phyloP scores from a whole-genome alignment of 345 rosid species.

The Boechera retrofracta region DNA sequence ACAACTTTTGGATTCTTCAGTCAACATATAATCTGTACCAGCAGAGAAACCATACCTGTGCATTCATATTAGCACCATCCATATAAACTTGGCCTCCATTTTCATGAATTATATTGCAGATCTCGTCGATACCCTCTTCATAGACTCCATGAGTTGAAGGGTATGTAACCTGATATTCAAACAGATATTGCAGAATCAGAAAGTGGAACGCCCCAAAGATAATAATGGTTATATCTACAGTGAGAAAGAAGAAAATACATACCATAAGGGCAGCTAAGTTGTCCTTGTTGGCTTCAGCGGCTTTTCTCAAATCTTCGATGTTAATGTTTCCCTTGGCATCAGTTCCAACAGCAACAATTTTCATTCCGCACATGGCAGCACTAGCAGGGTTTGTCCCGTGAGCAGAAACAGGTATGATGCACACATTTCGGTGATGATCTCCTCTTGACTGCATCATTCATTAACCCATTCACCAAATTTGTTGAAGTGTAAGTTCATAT shows the following conservation, averaged over 20 bases:
- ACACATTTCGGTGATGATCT: conserved; percentile 91
- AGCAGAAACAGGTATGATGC: conserved; percentile 98
- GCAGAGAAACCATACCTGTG: conserved; percentile 61
- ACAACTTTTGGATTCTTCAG: conserved; percentile 51
- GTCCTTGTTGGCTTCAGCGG: conserved; percentile 86
- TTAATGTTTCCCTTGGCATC: conserved; percentile 97
- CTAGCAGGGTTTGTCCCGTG: conserved; percentile 99
- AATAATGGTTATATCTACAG: background rate
- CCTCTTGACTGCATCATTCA: conserved; percentile 74
- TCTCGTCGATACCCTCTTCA: conserved; percentile 96
- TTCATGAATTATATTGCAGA: conserved; percentile 88
- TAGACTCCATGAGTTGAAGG: conserved; percentile 98
- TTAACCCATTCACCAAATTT: conserved; percentile 7
- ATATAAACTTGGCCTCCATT: conserved; percentile 99
- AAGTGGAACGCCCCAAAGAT: background rate
- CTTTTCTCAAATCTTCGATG: conserved; percentile 82
- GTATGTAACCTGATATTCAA: conserved; percentile 55
- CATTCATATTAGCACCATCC: conserved; percentile 99
- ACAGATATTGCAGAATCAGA: background rate
- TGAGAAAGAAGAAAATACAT: background rate
- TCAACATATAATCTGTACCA: background rate
- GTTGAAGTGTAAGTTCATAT: background rate
- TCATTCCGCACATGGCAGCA: conserved; percentile 99
- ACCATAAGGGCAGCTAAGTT: conserved; percentile 91
- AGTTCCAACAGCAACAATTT: conserved; percentile 90